phyloP scores from a whole-genome alignment of 805 yeast species.

The Nakazawaea holstii region DNA sequence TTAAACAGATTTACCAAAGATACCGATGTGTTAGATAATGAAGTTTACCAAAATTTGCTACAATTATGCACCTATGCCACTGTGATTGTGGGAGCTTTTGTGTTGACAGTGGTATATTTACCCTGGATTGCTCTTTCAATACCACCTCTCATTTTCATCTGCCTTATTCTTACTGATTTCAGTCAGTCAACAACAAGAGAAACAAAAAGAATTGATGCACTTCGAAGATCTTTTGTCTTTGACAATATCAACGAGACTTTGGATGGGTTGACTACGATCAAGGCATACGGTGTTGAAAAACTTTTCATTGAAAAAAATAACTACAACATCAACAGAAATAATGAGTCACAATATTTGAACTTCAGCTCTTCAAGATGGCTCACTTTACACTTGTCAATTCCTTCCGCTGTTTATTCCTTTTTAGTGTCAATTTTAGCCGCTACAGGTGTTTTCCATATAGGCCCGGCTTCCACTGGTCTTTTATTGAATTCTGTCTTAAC shows the following conservation, averaged over 20 bases:
- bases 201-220: slow-evolving; percentile 45
- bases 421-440: slow-evolving; percentile 54
- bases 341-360: slow-evolving; percentile 45
- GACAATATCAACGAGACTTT: slow-evolving; percentile 45
- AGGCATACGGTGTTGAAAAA: slow-evolving; percentile 31
- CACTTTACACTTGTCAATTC: slow-evolving; percentile 45
- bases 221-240: slow-evolving; percentile 45
- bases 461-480: slow-evolving; percentile 59
- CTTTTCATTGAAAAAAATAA: slow-evolving; percentile 32
- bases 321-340: slow-evolving; percentile 24
- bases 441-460: slow-evolving; percentile 49
- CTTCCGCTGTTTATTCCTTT: slow-evolving; percentile 37
- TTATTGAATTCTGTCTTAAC: slow-evolving; percentile 54
- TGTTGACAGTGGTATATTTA: too few species aligned
- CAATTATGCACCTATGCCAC: slow-evolving; percentile 48
- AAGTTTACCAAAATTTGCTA: slow-evolving; percentile 63
- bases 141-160: slow-evolving; percentile 43
- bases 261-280: slow-evolving; percentile 43
- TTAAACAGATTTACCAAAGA: slow-evolving; percentile 84
- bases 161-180: slow-evolving; percentile 37
- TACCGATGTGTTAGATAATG: slow-evolving; percentile 78
- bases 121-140: slow-evolving; percentile 57
- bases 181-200: slow-evolving; percentile 47
- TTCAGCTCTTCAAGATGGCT: slow-evolving; percentile 63
- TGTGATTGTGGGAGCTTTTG: slow-evolving; percentile 54